Evolutionary conservation across 2,329 filamentous ascomycete species (phyloP).

Genomic region (Aschersonia sp.): DNA sequence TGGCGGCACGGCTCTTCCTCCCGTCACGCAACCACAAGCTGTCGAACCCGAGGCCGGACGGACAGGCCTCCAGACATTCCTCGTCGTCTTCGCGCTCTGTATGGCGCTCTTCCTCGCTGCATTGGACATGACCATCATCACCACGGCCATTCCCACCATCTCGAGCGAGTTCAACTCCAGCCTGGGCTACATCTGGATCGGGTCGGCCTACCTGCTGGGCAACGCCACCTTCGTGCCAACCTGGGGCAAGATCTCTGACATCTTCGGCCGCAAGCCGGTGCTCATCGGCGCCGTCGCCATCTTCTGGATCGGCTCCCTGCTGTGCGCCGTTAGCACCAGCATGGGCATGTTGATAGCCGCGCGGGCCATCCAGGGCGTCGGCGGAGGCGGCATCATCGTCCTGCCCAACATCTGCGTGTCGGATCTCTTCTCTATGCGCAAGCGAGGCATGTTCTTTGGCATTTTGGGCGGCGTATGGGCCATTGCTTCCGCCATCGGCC

Average conservation of each 20-base stretch:
- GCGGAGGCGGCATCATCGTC: conserved; percentile 43
- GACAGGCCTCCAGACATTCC: conserved; percentile 21
- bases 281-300: conserved; percentile 33
- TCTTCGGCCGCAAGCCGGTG: conserved; percentile 43
- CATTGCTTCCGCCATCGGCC: conserved; percentile 48
- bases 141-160: conserved; percentile 54
- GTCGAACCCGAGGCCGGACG: conserved; percentile 17
- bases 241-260: conserved; percentile 51
- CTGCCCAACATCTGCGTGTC: conserved; percentile 44
- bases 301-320: conserved; percentile 39
- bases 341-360: conserved; percentile 40
- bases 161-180: conserved; percentile 48
- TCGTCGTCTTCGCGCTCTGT: conserved; percentile 27
- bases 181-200: conserved; percentile 65
- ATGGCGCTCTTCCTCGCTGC: conserved; percentile 37
- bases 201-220: conserved; percentile 57
- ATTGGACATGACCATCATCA: conserved; percentile 47
- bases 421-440: conserved; percentile 38
- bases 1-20: too few relatives aligned
- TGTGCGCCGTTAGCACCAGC: conserved; percentile 34
- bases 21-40: neutral
- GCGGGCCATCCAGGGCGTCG: conserved; percentile 41
- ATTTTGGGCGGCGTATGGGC: conserved; percentile 46
- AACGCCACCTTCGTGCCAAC: conserved; percentile 52
- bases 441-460: conserved; percentile 36